Evolutionary conservation across 2,329 filamentous ascomycete genomes (phyloP).

Genomic region (Trichophyton schoenleinii): DNA sequence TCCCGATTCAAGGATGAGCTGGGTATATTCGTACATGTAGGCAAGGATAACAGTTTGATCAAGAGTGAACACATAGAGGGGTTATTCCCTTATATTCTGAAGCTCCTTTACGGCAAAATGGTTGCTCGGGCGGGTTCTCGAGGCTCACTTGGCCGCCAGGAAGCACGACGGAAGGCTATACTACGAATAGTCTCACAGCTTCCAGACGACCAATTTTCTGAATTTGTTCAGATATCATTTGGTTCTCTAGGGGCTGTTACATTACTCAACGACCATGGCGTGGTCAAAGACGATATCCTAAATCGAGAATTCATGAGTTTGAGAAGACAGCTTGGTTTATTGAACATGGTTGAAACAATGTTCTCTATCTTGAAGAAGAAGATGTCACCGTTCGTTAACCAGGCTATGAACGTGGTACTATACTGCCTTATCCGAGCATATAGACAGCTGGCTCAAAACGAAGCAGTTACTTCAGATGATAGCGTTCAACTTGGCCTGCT

Average conservation of each 20-base stretch:
- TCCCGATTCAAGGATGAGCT: constrained; percentile 86
- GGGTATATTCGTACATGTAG: constrained; percentile 70
- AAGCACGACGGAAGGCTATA: constrained; percentile 59
- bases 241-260: constrained; percentile 53
- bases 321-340: constrained; percentile 76
- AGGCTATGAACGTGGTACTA: constrained; percentile 62
- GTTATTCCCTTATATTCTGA: constrained; percentile 74
- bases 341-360: constrained; percentile 83
- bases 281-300: not conserved
- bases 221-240: constrained; percentile 71
- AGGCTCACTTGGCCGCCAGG: constrained; percentile 63
- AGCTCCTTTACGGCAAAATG: constrained; percentile 77
- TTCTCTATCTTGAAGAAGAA: constrained; percentile 70
- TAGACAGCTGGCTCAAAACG: constrained; percentile 31
- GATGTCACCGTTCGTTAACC: constrained; percentile 53
- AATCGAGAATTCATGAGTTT: constrained; percentile 45
- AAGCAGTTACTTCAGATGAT: constrained; percentile 10
- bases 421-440: constrained; percentile 67
- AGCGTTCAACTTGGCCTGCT: constrained; percentile 23
- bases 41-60: constrained; percentile 52
- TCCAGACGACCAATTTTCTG: constrained; percentile 57
- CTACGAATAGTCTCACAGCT: constrained; percentile 72
- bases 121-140: constrained; percentile 67
- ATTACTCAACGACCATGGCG: constrained; percentile 35
- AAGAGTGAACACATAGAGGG: constrained; percentile 57